Evolutionary conservation across 768 basidiomycete species (phyloP).

Genomic region (Terana coerulea): DNA sequence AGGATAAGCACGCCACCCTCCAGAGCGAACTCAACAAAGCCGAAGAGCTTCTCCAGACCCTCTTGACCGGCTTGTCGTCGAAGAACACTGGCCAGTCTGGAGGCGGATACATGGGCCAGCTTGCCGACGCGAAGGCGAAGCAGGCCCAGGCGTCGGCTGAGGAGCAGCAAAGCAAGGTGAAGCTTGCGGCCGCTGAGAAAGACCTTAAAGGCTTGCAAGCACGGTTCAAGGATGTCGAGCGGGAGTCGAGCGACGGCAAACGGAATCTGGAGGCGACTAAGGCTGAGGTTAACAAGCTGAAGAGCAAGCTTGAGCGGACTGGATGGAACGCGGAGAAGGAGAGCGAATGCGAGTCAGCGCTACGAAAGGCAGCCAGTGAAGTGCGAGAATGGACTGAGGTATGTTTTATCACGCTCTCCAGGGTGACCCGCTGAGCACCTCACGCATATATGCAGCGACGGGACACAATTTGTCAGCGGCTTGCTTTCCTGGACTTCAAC

Average conservation of each 20-base stretch:
- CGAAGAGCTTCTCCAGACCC: constrained; percentile 93
- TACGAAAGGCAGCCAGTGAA: constrained; percentile 48
- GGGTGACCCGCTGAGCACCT: neutral
- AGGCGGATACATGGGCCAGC: constrained; percentile 95
- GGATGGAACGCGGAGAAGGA: constrained; percentile 82
- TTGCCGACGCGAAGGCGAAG: constrained; percentile 77
- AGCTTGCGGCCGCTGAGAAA: constrained; percentile 71
- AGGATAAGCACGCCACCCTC: constrained; percentile 61
- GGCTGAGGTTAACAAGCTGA: constrained; percentile 53
- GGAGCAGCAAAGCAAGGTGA: constrained; percentile 76
- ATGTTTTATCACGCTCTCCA: constrained; percentile 14
- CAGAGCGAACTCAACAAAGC: constrained; percentile 61
- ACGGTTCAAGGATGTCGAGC: constrained; percentile 78
- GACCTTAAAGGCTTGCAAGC: constrained; percentile 77
- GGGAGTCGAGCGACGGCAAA: constrained; percentile 75
- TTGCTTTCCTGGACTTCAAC: constrained; percentile 77
- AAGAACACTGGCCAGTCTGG: constrained; percentile 60
- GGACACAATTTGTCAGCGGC: constrained; percentile 59
- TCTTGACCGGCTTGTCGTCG: constrained; percentile 88
- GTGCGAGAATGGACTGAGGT: constrained; percentile 66
- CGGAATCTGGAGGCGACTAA: constrained; percentile 61
- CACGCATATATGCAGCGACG: constrained; percentile 44
- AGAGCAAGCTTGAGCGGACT: constrained; percentile 48
- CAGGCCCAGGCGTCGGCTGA: constrained; percentile 77
- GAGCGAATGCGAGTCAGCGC: constrained; percentile 45